Evolutionary conservation across 768 basidiomycete genomes (phyloP), one percentile per base, ranked within the genome.

Genomic region (Sporobolomyces roseus): DNA sequence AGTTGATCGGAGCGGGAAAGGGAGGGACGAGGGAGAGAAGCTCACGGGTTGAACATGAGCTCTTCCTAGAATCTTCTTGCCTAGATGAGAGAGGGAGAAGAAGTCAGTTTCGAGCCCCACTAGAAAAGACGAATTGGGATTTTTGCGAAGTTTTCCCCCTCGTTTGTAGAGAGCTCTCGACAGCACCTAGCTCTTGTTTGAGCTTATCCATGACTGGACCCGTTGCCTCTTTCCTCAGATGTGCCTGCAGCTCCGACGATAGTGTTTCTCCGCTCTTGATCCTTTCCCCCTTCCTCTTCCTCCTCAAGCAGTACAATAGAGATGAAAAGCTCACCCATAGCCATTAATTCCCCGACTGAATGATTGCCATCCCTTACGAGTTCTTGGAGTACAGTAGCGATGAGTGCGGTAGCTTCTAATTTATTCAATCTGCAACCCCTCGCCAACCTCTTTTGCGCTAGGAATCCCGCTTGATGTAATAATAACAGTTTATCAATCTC

Each of bases 401-500:
- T 92, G 13, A 99, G 84, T 3, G 91, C 93, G 19, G 87, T 84
- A 0, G 93, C 88, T 79, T 99, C 96, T 4, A 89, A 84, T 69
- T 86, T 80, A 79, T 98, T 98, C 62, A 98, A 84, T 62, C 84
- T 84, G 41, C 94, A 78, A 13, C 96, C 96, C n/a, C 96, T 85
- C 7, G 94, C 94, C 21, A 99, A 86, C 46, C 96, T 88, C 75
- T 91, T 88, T 80, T 98, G 94, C 2, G 96, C 92, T 23, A 98
- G 85, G 69, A 84, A 86, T 29, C 96, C 96, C 32, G 87, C 85
- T 87, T 91, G 71, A 33, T 88, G 87, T 30, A 92, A 82, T 33
- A 89, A 79, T 16, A 49, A 35, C 53, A 91, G 81, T 75, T 88
- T 90, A 64, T 85, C 87, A 61, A 86, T 82, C 77, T 91, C 90